Percentiles rank a stretch among this genome's conserved stretches.
phyloP scores from a whole-genome alignment of 2,329 filamentous ascomycete species.

The Fusarium sp. region DNA sequence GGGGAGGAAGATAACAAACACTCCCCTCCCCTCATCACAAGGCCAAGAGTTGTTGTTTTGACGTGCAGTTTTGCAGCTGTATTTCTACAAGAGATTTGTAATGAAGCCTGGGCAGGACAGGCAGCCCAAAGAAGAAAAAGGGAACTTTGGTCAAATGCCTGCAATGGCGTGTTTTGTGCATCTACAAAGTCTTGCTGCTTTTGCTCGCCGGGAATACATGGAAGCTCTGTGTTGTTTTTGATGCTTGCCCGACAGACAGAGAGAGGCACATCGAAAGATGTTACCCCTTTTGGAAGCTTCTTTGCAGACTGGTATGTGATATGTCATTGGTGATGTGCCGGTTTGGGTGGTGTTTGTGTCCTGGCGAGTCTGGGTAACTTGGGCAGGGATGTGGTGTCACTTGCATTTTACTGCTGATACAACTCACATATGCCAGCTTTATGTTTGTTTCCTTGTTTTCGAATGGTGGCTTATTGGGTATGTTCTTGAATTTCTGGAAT shows the following conservation, averaged over 20 bases:
- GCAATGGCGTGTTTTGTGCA: slow-evolving; percentile 22
- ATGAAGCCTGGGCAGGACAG: background rate
- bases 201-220: too few relatives aligned
- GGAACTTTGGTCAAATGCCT: slow-evolving; percentile 30
- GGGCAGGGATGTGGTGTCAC: slow-evolving; percentile 14
- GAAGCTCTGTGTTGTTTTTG: background rate
- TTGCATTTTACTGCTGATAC: slow-evolving; percentile 10
- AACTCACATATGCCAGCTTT: background rate
- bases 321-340: background rate
- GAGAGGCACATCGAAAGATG: slow-evolving; percentile 14
- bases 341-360: background rate
- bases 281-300: slow-evolving; percentile 22
- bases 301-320: slow-evolving; percentile 1
- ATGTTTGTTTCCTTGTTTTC: background rate
- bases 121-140: slow-evolving; percentile 1
- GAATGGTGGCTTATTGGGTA: background rate
- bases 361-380: background rate
- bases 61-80: background rate
- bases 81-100: slow-evolving; percentile 1
- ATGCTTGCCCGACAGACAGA: slow-evolving; percentile 12
- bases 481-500: background rate
- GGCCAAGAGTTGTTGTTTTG: background rate
- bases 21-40: background rate
- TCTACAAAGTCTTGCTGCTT: slow-evolving; percentile 5
- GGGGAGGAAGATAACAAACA: slow-evolving; percentile 10